Conservation (phyloP, 345 rosid species). For the Raphanus sativus region DNA sequence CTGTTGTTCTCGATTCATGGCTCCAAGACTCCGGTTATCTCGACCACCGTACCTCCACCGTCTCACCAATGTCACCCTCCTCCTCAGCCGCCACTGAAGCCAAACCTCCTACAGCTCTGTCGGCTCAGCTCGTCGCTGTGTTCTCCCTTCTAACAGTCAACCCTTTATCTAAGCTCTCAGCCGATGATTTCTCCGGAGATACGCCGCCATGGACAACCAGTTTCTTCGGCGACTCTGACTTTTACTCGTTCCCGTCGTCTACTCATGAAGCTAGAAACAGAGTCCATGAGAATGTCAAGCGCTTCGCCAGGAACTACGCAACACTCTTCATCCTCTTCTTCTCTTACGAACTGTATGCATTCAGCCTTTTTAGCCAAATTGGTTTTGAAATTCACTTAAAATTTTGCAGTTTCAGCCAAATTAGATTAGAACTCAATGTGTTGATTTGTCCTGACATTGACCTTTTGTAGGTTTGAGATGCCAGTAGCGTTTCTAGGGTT, state of each 20-base stretch:
- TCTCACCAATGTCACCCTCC: no score
- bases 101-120: constrained; percentile 22
- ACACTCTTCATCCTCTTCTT: constrained; percentile 70
- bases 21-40: background rate
- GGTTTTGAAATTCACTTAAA: no score
- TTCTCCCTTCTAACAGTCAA: constrained; percentile 67
- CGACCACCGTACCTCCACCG: background rate
- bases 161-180: constrained; percentile 76
- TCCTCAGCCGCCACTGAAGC: background rate
- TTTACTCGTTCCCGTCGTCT: constrained; percentile 78
- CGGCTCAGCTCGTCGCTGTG: constrained; percentile 45
- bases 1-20: background rate
- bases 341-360: constrained; percentile 70
- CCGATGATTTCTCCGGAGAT: constrained; percentile 63
- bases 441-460: background rate
- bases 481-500: background rate
- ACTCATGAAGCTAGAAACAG: constrained; percentile 63
- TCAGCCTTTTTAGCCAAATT: no score
- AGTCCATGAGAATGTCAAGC: constrained; percentile 83
- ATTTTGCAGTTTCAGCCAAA: background rate
- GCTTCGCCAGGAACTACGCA: constrained; percentile 78
- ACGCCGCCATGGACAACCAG: constrained; percentile 77
- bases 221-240: constrained; percentile 59
- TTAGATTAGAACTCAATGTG: background rate
- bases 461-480: background rate